These are phyloP conservation scores for Penicillium odoratum DNA, from an alignment of 495 filamentous ascomycete species.

Conservation along the genomic window DNA sequence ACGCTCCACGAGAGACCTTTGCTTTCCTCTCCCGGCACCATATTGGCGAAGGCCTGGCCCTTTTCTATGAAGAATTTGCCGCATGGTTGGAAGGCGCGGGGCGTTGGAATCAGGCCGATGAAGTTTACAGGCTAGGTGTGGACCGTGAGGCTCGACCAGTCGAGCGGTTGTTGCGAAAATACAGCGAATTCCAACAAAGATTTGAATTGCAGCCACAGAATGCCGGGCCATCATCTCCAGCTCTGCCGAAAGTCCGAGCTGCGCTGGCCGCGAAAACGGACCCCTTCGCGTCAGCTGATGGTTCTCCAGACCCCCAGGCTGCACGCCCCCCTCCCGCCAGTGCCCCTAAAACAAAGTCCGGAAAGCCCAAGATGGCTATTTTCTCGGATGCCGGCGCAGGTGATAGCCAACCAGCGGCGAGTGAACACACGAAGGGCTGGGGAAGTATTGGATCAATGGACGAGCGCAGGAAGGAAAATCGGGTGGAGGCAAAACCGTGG, in stretches of 20 bases:
- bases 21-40: constrained; percentile 85
- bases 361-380: constrained; percentile 81
- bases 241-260: constrained; percentile 78
- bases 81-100: constrained; percentile 84
- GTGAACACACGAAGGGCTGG: constrained; percentile 70
- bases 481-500: constrained; percentile 84
- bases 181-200: constrained; percentile 82
- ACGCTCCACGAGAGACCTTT: constrained; percentile 87
- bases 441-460: constrained; percentile 82
- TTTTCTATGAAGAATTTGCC: constrained; percentile 98
- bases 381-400: constrained; percentile 72
- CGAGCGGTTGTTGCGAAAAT: constrained; percentile 82
- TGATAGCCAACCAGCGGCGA: constrained; percentile 43
- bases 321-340: constrained; percentile 39
- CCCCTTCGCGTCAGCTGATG: constrained; percentile 61
- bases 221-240: constrained; percentile 77
- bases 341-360: constrained; percentile 57
- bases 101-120: constrained; percentile 88
- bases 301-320: constrained; percentile 65
- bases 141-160: constrained; percentile 82
- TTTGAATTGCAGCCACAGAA: constrained; percentile 60
- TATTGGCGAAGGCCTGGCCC: constrained; percentile 81
- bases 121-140: constrained; percentile 86
- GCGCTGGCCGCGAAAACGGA: constrained; percentile 84
- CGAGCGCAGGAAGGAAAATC: constrained; percentile 93